These are phyloP conservation scores for Mortierella sp. DNA, from an alignment of 371 early-diverging fungal species.

Conservation along the genomic window DNA sequence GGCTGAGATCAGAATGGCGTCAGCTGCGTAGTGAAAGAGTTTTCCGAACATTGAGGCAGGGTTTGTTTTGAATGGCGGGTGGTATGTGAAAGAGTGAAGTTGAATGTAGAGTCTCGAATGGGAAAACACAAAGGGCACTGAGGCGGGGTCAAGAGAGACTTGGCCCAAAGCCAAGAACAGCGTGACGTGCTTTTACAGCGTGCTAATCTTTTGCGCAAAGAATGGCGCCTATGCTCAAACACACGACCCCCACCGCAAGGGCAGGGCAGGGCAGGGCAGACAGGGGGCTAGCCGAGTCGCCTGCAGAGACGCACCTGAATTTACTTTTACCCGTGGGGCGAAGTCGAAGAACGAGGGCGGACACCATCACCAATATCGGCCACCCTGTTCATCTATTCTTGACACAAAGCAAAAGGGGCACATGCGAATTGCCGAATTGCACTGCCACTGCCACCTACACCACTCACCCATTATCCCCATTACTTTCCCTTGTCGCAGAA, in stretches of 20 bases:
- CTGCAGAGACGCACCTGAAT: too few relatives aligned
- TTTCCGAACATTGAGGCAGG: constrained; percentile 65
- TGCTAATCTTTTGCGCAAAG: not conserved
- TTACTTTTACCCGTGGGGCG: not conserved
- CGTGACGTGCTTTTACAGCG: not conserved
- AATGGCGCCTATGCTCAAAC: not conserved
- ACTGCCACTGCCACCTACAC: not conserved
- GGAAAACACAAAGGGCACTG: too few relatives aligned
- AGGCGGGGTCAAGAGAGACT: not conserved
- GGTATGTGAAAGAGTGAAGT: not conserved
- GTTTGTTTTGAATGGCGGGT: not conserved
- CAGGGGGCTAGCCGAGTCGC: too few relatives aligned
- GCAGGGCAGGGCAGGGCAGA: not conserved
- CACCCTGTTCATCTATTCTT: not conserved
- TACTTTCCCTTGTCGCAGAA: not conserved
- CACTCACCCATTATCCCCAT: not conserved
- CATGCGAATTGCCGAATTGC: too few relatives aligned
- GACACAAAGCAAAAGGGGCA: not conserved
- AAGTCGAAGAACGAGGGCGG: not conserved
- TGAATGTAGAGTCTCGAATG: not conserved
- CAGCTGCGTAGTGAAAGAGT: constrained; percentile 76
- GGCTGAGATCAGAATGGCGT: constrained; percentile 80
- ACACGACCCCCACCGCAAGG: too few relatives aligned
- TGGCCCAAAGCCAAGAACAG: constrained; percentile 9
- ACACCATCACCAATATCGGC: not conserved